phyloP scores from a whole-genome alignment of 495 filamentous ascomycete genomes.

The Talaromyces wortmannii region DNA sequence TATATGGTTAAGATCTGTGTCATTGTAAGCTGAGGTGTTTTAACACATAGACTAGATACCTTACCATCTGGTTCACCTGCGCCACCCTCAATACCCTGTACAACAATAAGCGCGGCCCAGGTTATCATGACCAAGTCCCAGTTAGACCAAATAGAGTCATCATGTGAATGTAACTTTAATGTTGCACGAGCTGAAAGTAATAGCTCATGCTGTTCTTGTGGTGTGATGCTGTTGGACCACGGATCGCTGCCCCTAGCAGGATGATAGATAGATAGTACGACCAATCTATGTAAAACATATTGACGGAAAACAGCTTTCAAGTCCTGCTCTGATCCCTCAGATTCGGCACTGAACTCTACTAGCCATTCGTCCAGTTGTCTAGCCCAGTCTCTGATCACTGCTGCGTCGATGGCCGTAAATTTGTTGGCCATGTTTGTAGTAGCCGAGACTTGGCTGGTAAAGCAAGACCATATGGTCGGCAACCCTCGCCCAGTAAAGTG shows the following conservation, averaged over 20 bases:
- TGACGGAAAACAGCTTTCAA: slow-evolving; percentile 2
- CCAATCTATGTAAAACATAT: slow-evolving; percentile 5
- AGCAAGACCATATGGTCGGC: slow-evolving; percentile 5
- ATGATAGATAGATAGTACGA: slow-evolving; percentile 4
- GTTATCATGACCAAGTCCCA: slow-evolving; percentile 6
- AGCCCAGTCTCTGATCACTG: slow-evolving; percentile 4
- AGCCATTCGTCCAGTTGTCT: slow-evolving; percentile 6
- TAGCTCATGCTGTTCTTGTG: slow-evolving; percentile 2
- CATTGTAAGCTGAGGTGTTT: neutral
- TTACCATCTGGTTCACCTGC: slow-evolving; percentile 4
- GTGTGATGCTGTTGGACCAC: slow-evolving; percentile 7
- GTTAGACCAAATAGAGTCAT: slow-evolving; percentile 4
- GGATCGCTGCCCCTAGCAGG: neutral
- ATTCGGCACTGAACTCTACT: slow-evolving; percentile 1
- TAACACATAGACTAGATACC: neutral
- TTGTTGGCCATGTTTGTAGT: neutral
- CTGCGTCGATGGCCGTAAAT: slow-evolving; percentile 2
- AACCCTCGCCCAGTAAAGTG: slow-evolving; percentile 5
- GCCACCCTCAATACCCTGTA: slow-evolving; percentile 3
- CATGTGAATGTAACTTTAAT: slow-evolving; percentile 3
- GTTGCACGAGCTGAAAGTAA: slow-evolving; percentile 5
- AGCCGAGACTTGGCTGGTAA: neutral
- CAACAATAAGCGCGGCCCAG: slow-evolving; percentile 5
- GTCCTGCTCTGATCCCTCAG: slow-evolving; percentile 1
- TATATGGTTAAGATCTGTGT: slow-evolving; percentile 1